These are phyloP conservation scores for Gremmenia infestans DNA, from an alignment of 2,329 filamentous ascomycete species.

Conservation along the genomic window DNA sequence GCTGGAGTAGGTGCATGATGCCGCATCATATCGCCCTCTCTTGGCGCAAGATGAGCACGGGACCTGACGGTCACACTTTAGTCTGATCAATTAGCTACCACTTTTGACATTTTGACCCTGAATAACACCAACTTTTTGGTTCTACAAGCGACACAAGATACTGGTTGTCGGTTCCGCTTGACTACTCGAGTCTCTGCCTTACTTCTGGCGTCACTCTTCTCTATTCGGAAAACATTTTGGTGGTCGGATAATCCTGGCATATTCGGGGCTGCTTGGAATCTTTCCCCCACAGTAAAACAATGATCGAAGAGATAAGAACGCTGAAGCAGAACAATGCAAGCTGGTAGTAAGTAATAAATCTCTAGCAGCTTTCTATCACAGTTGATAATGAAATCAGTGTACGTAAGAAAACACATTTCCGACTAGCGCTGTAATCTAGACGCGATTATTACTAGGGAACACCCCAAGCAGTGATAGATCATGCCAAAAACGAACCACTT, in stretches of 20 bases:
- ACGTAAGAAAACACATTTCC: no score
- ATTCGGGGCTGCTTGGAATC: neutral
- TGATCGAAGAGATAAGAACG: no score
- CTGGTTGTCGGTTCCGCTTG: conserved; percentile 9
- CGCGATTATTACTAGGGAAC: no score
- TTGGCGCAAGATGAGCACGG: conserved; percentile 10
- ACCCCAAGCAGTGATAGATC: no score
- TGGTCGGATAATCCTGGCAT: conserved; percentile 6
- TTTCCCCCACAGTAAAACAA: no score
- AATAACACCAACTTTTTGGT: conserved; percentile 4
- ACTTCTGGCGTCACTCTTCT: neutral
- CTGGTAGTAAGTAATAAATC: no score
- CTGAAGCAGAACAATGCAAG: no score
- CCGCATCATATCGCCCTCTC: conserved; percentile 1
- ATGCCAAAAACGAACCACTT: no score
- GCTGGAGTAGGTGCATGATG: conserved; percentile 2
- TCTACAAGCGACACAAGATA: conserved; percentile 10
- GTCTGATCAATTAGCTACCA: neutral
- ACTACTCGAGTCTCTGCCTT: conserved; percentile 1
- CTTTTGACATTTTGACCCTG: neutral
- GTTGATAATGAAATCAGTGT: no score
- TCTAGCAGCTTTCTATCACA: no score
- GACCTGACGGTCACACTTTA: conserved; percentile 11
- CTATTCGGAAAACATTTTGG: conserved; percentile 10
- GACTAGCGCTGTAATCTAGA: no score